Percentiles rank a stretch among this genome's conserved stretches.
phyloP scores from a whole-genome alignment of 768 basidiomycete genomes.

The Tylopilus balloui region DNA sequence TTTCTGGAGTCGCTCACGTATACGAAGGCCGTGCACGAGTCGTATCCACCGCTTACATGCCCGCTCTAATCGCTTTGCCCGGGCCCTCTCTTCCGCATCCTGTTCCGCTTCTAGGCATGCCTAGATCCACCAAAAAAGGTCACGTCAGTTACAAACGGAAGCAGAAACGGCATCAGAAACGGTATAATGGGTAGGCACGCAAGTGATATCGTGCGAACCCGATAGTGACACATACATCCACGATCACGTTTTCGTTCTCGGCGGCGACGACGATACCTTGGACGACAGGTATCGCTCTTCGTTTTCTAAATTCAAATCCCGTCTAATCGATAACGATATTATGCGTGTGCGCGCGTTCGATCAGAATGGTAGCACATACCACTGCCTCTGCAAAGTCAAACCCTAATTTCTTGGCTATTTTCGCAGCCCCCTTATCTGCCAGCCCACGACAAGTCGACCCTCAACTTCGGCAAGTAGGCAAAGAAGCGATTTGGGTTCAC shows the following conservation, averaged over 20 bases:
- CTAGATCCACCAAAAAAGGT: constrained; percentile 37
- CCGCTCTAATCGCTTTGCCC: constrained; percentile 69
- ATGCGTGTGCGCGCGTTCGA: not conserved
- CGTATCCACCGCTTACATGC: constrained; percentile 85
- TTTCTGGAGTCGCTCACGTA: constrained; percentile 75
- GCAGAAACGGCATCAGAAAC: too few species aligned
- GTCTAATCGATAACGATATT: constrained; percentile 46
- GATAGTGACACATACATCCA: constrained; percentile 56
- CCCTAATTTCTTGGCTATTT: constrained; percentile 81
- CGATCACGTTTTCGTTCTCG: constrained; percentile 66
- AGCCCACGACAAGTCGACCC: constrained; percentile 6
- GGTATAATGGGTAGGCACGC: not conserved
- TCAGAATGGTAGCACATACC: constrained; percentile 47
- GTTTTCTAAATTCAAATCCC: constrained; percentile 95
- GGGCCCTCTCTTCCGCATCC: constrained; percentile 71
- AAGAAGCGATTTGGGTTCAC: constrained; percentile 30
- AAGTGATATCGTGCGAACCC: constrained; percentile 2
- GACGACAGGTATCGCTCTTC: constrained; percentile 78
- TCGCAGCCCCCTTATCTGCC: constrained; percentile 79
- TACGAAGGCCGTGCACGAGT: constrained; percentile 82
- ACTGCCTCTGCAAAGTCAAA: constrained; percentile 95
- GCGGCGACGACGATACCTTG: constrained; percentile 83
- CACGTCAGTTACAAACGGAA: constrained; percentile 8
- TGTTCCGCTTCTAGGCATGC: constrained; percentile 83
- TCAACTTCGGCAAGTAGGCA: constrained; percentile 10